Conservation (phyloP, 1,284 basidiomycete species). For the Trichosporon ovoides region DNA sequence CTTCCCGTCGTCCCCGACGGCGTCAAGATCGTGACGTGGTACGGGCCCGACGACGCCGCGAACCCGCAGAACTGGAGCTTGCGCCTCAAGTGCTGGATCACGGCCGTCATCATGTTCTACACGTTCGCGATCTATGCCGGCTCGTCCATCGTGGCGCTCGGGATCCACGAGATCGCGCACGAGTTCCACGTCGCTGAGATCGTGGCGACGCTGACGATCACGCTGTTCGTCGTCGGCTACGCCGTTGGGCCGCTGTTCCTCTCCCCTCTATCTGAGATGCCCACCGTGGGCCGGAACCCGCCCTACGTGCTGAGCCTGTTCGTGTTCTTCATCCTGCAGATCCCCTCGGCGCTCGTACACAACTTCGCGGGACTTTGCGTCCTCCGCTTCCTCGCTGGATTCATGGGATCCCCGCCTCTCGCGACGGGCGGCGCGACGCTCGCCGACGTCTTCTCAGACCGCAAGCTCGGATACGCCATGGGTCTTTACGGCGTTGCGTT, state of each 20-base stretch:
- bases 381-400: slow-evolving; percentile 36
- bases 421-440: slow-evolving; percentile 57
- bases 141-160: slow-evolving; percentile 15
- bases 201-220: slow-evolving; percentile 13
- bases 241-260: slow-evolving; percentile 55
- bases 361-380: slow-evolving; percentile 41
- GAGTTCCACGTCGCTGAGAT: slow-evolving; percentile 12
- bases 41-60: slow-evolving; percentile 57
- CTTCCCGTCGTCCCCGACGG: slow-evolving; percentile 8
- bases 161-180: slow-evolving; percentile 8
- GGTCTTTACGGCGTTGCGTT: slow-evolving; percentile 57
- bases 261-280: slow-evolving; percentile 35
- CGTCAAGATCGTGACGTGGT: slow-evolving; percentile 55
- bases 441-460: slow-evolving; percentile 60
- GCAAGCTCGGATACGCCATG: slow-evolving; percentile 60
- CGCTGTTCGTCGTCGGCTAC: slow-evolving; percentile 57
- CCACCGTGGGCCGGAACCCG: slow-evolving; percentile 33
- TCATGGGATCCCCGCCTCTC: slow-evolving; percentile 28
- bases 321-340: slow-evolving; percentile 42
- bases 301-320: slow-evolving; percentile 42
- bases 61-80: slow-evolving; percentile 67
- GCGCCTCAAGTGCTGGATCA: slow-evolving; percentile 60
- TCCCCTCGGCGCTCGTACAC: slow-evolving; percentile 37
- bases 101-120: slow-evolving; percentile 58
- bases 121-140: slow-evolving; percentile 27